These are phyloP conservation scores for Hypoxylon sp. DNA, from an alignment of 2,329 filamentous ascomycete species.

Conservation along the genomic window DNA sequence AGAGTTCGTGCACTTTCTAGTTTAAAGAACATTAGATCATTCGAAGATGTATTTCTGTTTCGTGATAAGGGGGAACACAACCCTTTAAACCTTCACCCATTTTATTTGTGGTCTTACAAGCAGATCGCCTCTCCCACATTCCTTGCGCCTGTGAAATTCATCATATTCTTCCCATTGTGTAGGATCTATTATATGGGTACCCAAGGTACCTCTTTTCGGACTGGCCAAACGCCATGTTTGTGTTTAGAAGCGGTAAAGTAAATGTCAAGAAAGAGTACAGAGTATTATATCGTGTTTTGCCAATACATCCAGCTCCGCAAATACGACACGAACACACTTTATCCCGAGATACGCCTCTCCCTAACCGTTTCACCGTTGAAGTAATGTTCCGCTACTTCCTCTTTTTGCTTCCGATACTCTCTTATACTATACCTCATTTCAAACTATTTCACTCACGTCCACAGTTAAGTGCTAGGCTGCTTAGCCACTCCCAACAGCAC, in stretches of 20 bases:
- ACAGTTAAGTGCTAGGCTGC: background rate
- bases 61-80: too few relatives aligned
- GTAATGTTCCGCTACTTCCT: background rate
- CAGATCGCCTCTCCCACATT: too few relatives aligned
- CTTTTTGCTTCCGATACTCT: conserved; percentile 2
- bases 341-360: conserved; percentile 17
- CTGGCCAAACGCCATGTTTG: background rate
- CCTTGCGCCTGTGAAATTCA: too few relatives aligned
- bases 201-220: background rate
- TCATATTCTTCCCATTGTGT: too few relatives aligned
- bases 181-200: too few relatives aligned
- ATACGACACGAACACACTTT: background rate
- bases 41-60: too few relatives aligned
- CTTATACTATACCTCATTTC: conserved; percentile 4
- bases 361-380: conserved; percentile 19
- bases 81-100: too few relatives aligned
- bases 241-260: background rate
- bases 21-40: too few relatives aligned
- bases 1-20: too few relatives aligned
- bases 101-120: too few relatives aligned
- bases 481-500: conserved; percentile 66
- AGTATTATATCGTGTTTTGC: conserved; percentile 1
- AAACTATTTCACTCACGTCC: background rate
- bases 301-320: conserved; percentile 6
- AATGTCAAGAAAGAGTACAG: conserved; percentile 13